Conservation (phyloP, 768 basidiomycete species). For the Suillus hirtellus region DNA sequence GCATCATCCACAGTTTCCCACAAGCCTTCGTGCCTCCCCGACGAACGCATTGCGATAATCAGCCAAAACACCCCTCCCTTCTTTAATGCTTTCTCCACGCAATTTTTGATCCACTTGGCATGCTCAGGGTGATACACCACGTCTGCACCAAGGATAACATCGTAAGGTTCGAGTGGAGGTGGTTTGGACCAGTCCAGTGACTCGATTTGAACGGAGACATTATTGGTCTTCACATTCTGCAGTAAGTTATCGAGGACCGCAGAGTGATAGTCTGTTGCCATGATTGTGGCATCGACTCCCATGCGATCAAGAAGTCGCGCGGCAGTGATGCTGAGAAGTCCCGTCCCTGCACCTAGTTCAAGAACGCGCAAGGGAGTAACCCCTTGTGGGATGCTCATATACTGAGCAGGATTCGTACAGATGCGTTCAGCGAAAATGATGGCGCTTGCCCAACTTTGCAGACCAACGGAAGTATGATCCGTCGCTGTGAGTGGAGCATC, state of each 20-base stretch:
- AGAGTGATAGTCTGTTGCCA: conserved; percentile 80
- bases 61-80: conserved; percentile 64
- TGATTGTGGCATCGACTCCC: conserved; percentile 33
- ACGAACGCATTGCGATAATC: conserved; percentile 67
- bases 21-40: conserved; percentile 62
- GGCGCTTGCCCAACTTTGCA: conserved; percentile 84
- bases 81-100: conserved; percentile 53
- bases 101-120: conserved; percentile 65
- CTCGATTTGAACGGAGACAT: conserved; percentile 43
- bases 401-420: conserved; percentile 43
- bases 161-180: conserved; percentile 49
- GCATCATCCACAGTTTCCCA: conserved; percentile 53
- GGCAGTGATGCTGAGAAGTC: conserved; percentile 71
- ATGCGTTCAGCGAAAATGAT: conserved; percentile 70
- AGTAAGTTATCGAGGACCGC: conserved; percentile 70
- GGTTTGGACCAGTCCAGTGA: conserved; percentile 69
- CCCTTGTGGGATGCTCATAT: conserved; percentile 31
- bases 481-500: conserved; percentile 63
- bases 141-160: conserved; percentile 77
- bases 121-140: conserved; percentile 75
- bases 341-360: conserved; percentile 87
- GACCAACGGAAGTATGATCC: conserved; percentile 78
- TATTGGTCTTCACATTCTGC: conserved; percentile 59
- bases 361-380: conserved; percentile 46
- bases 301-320: conserved; percentile 45